Conservation (phyloP, 768 basidiomycete species). For the Tubosaeta sp. region DNA sequence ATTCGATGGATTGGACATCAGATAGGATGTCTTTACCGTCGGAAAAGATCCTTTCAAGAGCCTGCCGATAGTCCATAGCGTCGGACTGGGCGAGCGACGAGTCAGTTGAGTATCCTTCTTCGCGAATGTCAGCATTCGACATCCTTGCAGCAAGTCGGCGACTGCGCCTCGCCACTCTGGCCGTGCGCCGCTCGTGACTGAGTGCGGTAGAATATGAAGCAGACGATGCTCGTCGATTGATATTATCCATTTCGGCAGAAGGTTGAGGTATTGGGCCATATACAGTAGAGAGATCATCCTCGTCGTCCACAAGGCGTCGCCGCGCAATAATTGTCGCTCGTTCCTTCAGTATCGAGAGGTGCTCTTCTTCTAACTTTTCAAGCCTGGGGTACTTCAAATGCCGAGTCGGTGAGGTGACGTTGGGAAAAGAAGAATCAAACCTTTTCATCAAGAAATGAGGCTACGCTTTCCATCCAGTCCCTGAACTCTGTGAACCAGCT, state of each 20-base stretch:
- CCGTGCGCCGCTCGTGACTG: slow-evolving; percentile 53
- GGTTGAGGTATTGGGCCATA: slow-evolving; percentile 48
- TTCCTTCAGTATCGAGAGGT: slow-evolving; percentile 69
- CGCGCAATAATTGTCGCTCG: slow-evolving; percentile 61
- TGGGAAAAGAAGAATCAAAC: slow-evolving; percentile 32
- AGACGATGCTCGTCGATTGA: slow-evolving; percentile 53
- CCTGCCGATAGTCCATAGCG: slow-evolving; percentile 61
- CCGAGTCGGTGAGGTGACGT: not conserved
- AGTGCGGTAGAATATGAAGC: slow-evolving; percentile 42
- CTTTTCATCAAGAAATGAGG: slow-evolving; percentile 87
- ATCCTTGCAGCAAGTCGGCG: slow-evolving; percentile 36
- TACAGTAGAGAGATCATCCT: slow-evolving; percentile 73
- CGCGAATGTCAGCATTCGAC: slow-evolving; percentile 29
- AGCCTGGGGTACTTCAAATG: slow-evolving; percentile 62
- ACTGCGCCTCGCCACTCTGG: slow-evolving; percentile 53
- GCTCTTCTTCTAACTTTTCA: slow-evolving; percentile 74
- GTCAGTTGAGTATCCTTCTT: slow-evolving; percentile 90
- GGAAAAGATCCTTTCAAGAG: slow-evolving; percentile 49
- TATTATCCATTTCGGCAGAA: slow-evolving; percentile 37
- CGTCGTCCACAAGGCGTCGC: slow-evolving; percentile 72
- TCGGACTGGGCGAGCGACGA: slow-evolving; percentile 65
- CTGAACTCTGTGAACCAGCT: slow-evolving; percentile 77
- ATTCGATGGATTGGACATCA: slow-evolving; percentile 83
- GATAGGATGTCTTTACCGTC: slow-evolving; percentile 58
- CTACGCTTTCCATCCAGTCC: slow-evolving; percentile 80